A percentile compares a stretch with the other conserved stretches of the same genome.
These are phyloP conservation scores for Arthrobotrys sphaeroides DNA, from an alignment of 2,329 filamentous ascomycete species.

Conservation along the genomic window DNA sequence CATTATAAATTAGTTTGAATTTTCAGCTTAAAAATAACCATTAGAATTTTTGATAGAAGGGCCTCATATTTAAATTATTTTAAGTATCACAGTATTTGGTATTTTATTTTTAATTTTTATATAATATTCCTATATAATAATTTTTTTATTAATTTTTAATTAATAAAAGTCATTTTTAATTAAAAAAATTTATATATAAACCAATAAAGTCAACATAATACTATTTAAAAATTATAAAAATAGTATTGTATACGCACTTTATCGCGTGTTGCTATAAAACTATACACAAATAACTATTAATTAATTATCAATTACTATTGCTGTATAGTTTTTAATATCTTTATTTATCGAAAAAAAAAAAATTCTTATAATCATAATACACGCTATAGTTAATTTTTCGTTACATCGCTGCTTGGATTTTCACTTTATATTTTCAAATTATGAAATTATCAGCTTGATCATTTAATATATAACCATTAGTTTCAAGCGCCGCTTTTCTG, in stretches of 20 bases:
- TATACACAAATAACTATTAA: constrained; percentile 30
- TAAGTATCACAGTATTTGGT: background rate
- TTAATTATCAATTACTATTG: constrained; percentile 24
- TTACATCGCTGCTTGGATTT: constrained; percentile 18
- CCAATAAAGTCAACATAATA: constrained; percentile 32
- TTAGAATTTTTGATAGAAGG: constrained; percentile 8
- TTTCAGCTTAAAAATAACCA: constrained; percentile 7
- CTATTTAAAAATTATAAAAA: constrained; percentile 43
- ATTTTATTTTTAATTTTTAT: constrained; percentile 15
- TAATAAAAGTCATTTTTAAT: constrained; percentile 34
- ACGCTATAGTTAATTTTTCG: constrained; percentile 1
- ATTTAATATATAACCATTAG: constrained; percentile 10
- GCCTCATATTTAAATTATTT: constrained; percentile 14
- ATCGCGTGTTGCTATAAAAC: constrained; percentile 5
- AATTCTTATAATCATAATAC: constrained; percentile 25
- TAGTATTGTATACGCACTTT: constrained; percentile 9
- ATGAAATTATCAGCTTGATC: constrained; percentile 19
- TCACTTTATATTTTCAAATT: constrained; percentile 31
- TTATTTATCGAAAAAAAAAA: constrained; percentile 13
- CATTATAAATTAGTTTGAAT: constrained; percentile 26
- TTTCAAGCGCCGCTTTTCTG: background rate
- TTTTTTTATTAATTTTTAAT: constrained; percentile 20
- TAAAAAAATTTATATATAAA: constrained; percentile 33
- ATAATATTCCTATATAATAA: constrained; percentile 26
- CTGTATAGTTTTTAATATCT: constrained; percentile 7